Evolutionary conservation across 2,329 filamentous ascomycete species (phyloP).

Genomic region (Pseudofabraea citricarpa): DNA sequence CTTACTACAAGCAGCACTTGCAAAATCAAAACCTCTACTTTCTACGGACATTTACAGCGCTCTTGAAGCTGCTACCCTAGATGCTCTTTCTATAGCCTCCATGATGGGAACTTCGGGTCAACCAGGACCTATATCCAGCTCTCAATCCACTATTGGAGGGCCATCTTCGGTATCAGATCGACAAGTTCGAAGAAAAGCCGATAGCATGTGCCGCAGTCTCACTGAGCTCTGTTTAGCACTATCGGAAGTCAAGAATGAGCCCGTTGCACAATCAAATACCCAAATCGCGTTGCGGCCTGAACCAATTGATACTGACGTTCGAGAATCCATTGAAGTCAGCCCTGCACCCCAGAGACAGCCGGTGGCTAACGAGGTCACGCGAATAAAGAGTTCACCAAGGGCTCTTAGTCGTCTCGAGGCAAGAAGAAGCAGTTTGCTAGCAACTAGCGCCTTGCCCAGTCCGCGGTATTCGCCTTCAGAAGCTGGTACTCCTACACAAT

Average conservation of each 20-base stretch:
- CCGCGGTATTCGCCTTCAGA: slow-evolving; percentile 24
- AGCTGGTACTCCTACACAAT: slow-evolving; percentile 34
- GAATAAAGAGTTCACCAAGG: slow-evolving; percentile 25
- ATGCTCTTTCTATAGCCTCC: slow-evolving; percentile 73
- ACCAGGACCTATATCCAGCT: slow-evolving; percentile 62
- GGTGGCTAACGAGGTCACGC: slow-evolving; percentile 12
- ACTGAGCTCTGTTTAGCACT: slow-evolving; percentile 89
- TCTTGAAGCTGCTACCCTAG: slow-evolving; percentile 74
- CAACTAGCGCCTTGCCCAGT: slow-evolving; percentile 23
- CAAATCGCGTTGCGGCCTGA: slow-evolving; percentile 10
- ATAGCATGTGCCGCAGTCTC: slow-evolving; percentile 86
- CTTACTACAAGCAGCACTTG: slow-evolving; percentile 73
- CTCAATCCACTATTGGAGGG: slow-evolving; percentile 35
- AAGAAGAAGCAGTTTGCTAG: slow-evolving; percentile 28
- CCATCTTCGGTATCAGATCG: slow-evolving; percentile 60
- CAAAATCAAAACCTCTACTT: slow-evolving; percentile 69
- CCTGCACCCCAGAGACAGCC: slow-evolving; percentile 13
- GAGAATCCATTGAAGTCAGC: slow-evolving; percentile 14
- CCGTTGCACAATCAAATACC: slow-evolving; percentile 6
- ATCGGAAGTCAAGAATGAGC: slow-evolving; percentile 48
- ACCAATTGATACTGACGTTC: slow-evolving; percentile 15
- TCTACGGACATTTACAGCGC: slow-evolving; percentile 69
- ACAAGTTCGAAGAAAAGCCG: slow-evolving; percentile 82
- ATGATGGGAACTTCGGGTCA: slow-evolving; percentile 73
- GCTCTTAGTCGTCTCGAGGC: slow-evolving; percentile 27